Conservation (phyloP, 805 yeast genomes). For the Candida silvicultrix region DNA sequence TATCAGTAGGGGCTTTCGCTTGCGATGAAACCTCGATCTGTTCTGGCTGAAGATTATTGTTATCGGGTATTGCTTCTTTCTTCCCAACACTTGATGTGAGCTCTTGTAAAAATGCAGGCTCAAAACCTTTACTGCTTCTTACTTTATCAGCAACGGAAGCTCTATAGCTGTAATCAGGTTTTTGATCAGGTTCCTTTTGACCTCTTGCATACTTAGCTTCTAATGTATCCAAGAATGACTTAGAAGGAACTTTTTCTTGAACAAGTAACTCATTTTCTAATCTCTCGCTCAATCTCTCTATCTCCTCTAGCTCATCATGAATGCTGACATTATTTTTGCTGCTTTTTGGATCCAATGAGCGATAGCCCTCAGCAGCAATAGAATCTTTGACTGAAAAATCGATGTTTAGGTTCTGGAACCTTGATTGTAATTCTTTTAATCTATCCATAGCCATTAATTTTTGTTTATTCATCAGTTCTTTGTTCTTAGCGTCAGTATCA, state of each 20-base stretch:
- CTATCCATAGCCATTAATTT: conserved; percentile 66
- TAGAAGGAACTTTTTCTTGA: conserved; percentile 10
- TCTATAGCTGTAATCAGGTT: conserved; percentile 14
- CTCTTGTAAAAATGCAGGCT: conserved; percentile 48
- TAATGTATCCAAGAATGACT: conserved; percentile 23
- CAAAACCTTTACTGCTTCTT: conserved; percentile 30
- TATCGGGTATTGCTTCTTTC: conserved; percentile 19
- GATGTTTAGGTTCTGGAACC: conserved; percentile 59
- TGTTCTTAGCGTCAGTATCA: conserved; percentile 43
- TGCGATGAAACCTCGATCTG: not conserved
- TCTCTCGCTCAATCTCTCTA: conserved; percentile 18
- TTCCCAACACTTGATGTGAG: conserved; percentile 43
- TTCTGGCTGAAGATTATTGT: not conserved
- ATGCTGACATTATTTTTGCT: conserved; percentile 25
- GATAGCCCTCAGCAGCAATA: conserved; percentile 12
- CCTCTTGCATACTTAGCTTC: conserved; percentile 43
- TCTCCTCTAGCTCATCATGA: conserved; percentile 30
- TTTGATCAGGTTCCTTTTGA: conserved; percentile 25
- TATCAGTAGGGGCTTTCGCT: not conserved
- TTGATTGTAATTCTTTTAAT: conserved; percentile 59
- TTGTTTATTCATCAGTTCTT: conserved; percentile 52
- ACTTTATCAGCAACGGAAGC: conserved; percentile 20
- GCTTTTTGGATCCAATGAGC: conserved; percentile 28
- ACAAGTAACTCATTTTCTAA: conserved; percentile 11
- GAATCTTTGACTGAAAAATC: conserved; percentile 32